Evolutionary conservation across 2,329 filamentous ascomycete species (phyloP).

Genomic region (Rhynchosporium agropyri): DNA sequence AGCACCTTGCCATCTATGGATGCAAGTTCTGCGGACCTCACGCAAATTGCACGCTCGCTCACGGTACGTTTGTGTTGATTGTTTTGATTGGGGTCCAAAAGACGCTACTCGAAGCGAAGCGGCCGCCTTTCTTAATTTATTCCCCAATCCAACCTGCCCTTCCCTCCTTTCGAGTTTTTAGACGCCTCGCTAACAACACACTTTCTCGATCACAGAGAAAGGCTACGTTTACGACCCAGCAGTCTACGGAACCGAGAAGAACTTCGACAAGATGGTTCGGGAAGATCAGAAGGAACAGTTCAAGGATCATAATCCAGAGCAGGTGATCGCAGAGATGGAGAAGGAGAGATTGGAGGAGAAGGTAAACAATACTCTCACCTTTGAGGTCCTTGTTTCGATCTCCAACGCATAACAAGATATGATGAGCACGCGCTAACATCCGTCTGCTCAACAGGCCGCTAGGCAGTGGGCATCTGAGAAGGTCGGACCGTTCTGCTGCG

Average conservation of each 20-base stretch:
- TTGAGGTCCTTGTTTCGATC: background rate
- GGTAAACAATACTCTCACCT: background rate
- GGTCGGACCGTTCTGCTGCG: background rate
- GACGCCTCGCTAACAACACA: background rate
- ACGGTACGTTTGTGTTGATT: constrained; percentile 7
- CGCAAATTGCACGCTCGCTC: constrained; percentile 1
- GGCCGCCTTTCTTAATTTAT: background rate
- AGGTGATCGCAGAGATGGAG: background rate
- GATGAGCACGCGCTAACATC: background rate
- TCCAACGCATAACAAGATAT: background rate
- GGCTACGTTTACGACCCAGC: background rate
- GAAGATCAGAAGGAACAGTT: background rate
- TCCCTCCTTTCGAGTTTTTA: background rate
- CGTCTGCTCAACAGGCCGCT: background rate
- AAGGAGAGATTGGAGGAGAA: background rate
- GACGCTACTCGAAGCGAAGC: constrained; percentile 12
- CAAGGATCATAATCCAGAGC: background rate
- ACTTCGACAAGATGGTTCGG: background rate
- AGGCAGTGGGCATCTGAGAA: background rate
- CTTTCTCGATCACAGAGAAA: background rate
- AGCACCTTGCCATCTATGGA: background rate
- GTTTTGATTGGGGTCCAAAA: constrained; percentile 3
- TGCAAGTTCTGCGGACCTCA: constrained; percentile 6
- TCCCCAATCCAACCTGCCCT: background rate
- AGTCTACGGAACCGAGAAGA: background rate